These are phyloP conservation scores for Solidago caesia DNA, from an alignment of 129 eudicot species.

Conservation along the genomic window DNA sequence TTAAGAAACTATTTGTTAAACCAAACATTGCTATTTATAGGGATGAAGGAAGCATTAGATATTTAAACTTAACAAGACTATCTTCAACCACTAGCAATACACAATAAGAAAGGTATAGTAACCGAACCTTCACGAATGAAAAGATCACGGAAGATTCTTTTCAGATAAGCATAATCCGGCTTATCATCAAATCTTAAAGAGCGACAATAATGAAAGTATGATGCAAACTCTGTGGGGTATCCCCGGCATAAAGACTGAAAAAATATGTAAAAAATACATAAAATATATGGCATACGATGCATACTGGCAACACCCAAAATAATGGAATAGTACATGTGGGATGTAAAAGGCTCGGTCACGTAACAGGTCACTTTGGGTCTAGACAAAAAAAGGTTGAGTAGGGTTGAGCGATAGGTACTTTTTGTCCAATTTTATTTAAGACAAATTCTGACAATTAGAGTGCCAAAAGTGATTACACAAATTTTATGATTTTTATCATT, in stretches of 20 bases:
- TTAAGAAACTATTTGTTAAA: background rate
- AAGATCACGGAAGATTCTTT: slow-evolving; percentile 96
- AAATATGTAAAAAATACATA: background rate
- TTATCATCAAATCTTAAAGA: slow-evolving; percentile 91
- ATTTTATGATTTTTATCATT: background rate
- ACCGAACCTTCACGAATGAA: slow-evolving; percentile 89
- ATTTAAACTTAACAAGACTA: slow-evolving; percentile 1
- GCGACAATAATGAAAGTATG: slow-evolving; percentile 96
- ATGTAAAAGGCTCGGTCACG: no score
- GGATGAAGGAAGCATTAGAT: background rate
- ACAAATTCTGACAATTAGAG: no score
- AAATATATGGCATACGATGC: slow-evolving; percentile 7
- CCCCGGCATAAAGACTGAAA: slow-evolving; percentile 88
- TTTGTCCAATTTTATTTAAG: no score
- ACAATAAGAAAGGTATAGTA: slow-evolving; percentile 5
- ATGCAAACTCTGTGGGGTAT: slow-evolving; percentile 93
- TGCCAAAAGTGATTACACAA: background rate
- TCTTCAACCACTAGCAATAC: slow-evolving; percentile 1
- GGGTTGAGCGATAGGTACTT: background rate
- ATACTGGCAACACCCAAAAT: slow-evolving; percentile 11
- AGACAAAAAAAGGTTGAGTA: background rate
- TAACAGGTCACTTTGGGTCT: no score
- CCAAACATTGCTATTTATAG: slow-evolving; percentile 6
- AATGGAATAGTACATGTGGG: background rate
- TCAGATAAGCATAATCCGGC: slow-evolving; percentile 94